These are phyloP conservation scores for Mycena polygramma DNA, from an alignment of 768 basidiomycete genomes.

Conservation along the genomic window DNA sequence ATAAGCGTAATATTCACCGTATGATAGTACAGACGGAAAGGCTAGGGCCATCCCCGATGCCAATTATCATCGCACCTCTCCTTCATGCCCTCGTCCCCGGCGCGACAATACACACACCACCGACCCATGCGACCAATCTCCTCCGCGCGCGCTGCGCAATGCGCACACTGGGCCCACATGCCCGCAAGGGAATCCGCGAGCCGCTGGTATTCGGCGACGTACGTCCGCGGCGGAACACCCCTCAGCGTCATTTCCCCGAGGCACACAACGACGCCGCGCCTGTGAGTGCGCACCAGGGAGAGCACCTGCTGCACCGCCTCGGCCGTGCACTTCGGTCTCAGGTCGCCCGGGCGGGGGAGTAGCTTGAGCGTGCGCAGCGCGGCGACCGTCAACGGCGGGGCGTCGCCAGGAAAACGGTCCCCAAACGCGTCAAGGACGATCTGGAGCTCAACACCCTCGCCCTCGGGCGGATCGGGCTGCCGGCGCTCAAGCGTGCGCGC, in stretches of 20 bases:
- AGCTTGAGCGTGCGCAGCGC: slow-evolving; percentile 10
- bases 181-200: not conserved
- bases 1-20: too few species aligned
- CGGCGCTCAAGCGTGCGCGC: not conserved
- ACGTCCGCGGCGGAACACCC: not conserved
- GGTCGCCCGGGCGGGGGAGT: not conserved
- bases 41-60: slow-evolving; percentile 13
- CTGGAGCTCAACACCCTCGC: slow-evolving; percentile 2
- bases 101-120: slow-evolving; percentile 17
- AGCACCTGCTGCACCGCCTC: slow-evolving; percentile 2
- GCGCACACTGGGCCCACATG: slow-evolving; percentile 14
- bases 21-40: too few species aligned
- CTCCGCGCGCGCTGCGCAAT: slow-evolving; percentile 15
- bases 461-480: slow-evolving; percentile 2
- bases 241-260: slow-evolving; percentile 2
- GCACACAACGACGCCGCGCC: slow-evolving; percentile 17
- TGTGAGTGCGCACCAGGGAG: slow-evolving; percentile 10
- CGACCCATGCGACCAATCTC: not conserved
- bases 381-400: not conserved
- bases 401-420: not conserved
- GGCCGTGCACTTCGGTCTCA: slow-evolving; percentile 6
- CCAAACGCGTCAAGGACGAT: not conserved
- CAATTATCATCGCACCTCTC: slow-evolving; percentile 10
- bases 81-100: not conserved
- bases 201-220: not conserved